A percentile compares a stretch with the other conserved stretches of the same genome.
Evolutionary conservation across 208 protist genomes (phyloP).

Genomic region (Crithidia fasciculata): DNA sequence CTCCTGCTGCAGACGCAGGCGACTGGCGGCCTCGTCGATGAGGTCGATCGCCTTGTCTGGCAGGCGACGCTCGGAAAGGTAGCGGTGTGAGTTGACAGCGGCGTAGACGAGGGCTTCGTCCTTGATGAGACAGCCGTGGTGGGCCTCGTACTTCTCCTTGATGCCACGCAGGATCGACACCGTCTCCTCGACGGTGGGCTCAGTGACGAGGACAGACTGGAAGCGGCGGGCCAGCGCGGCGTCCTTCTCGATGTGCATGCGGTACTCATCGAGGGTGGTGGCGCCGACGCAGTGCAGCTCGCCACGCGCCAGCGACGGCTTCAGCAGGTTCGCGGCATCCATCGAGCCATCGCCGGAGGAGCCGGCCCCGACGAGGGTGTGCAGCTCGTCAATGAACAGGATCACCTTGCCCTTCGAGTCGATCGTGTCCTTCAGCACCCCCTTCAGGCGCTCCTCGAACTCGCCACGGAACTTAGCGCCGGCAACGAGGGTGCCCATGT

Average conservation of each 20-base stretch:
- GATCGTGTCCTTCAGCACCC: constrained; percentile 98
- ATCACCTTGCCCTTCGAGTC: constrained; percentile 95
- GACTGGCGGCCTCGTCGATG: constrained; percentile 96
- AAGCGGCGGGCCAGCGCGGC: constrained; percentile 98
- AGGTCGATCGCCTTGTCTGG: constrained; percentile 99
- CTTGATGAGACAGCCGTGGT: constrained; percentile 92
- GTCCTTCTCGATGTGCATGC: constrained; percentile 98
- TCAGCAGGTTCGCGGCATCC: constrained; percentile 99
- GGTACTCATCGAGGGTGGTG: constrained; percentile 98
- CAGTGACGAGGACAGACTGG: constrained; percentile 96
- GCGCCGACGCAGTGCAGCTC: constrained; percentile 97
- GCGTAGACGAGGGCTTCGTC: constrained; percentile 92
- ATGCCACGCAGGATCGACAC: constrained; percentile 98
- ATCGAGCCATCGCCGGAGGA: constrained; percentile 93
- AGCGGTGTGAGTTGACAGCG: constrained; percentile 93
- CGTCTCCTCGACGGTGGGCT: constrained; percentile 97
- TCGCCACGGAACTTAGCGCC: constrained; percentile 99
- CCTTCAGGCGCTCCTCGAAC: constrained; percentile 99
- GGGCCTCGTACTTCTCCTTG: constrained; percentile 93
- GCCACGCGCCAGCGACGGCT: constrained; percentile 97
- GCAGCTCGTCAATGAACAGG: constrained; percentile 99
- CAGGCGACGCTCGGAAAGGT: constrained; percentile 96
- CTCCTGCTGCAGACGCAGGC: constrained; percentile 94
- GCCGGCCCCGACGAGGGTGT: constrained; percentile 98
- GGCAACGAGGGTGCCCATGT: constrained; percentile 98